Evolutionary conservation across 225 moss, liverwort and hornwort genomes (phyloP).

Genomic region (Takakia lepidozioides): DNA sequence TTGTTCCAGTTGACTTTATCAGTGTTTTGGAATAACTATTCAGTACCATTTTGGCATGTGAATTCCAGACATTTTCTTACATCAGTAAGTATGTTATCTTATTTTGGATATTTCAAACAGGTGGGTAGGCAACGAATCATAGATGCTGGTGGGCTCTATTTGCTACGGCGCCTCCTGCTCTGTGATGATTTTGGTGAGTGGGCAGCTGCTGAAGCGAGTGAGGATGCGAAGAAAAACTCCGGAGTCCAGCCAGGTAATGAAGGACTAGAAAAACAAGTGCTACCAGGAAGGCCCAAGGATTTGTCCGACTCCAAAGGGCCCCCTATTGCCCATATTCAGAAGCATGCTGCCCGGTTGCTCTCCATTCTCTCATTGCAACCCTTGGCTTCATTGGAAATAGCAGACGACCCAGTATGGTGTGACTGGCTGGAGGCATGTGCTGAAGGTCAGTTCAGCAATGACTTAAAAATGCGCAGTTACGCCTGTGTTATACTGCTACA

Average conservation of each 20-base stretch:
- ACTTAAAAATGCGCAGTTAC: conserved; percentile 68
- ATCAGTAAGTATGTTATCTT: too few relatives aligned
- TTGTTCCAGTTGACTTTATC: too few relatives aligned
- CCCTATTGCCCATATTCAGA: conserved; percentile 64
- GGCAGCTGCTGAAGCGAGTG: conserved; percentile 65
- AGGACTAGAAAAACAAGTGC: conserved; percentile 28
- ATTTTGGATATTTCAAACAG: conserved; percentile 11
- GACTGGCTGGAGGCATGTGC: conserved; percentile 85
- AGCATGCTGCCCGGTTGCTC: conserved; percentile 78
- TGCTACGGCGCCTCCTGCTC: conserved; percentile 72
- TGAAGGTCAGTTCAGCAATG: conserved; percentile 40
- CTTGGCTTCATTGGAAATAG: conserved; percentile 54
- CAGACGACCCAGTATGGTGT: conserved; percentile 56
- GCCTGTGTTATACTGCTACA: conserved; percentile 72
- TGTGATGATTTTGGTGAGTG: conserved; percentile 83
- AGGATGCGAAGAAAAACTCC: conserved; percentile 11
- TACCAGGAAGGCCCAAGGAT: conserved; percentile 17
- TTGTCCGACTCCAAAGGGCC: conserved; percentile 25
- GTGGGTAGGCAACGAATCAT: conserved; percentile 67
- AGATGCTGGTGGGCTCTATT: conserved; percentile 82
- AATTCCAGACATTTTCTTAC: too few relatives aligned
- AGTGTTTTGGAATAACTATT: too few relatives aligned
- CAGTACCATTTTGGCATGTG: too few relatives aligned
- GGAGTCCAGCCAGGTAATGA: conserved; percentile 23
- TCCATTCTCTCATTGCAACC: conserved; percentile 72